Evolutionary conservation across 352 stramenopile species (phyloP), one percentile per base, ranked within the genome.

Genomic region (Globisporangium camurandrum): DNA sequence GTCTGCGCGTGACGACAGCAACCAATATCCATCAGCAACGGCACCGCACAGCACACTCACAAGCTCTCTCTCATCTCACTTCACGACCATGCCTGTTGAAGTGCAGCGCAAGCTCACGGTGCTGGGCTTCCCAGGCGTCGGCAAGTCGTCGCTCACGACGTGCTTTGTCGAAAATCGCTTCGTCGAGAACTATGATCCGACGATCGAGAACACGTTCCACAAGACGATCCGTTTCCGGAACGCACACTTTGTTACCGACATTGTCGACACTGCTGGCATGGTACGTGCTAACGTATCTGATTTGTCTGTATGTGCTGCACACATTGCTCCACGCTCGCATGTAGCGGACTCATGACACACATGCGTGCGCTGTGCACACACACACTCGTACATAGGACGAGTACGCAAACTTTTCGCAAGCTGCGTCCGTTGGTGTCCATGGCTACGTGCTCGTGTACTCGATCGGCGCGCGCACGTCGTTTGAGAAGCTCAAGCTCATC

Each of bases 191-290:
- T 98, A 98, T 61, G 91, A 98, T 67, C 92, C 94, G 41, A 98
- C 94, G 6, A 98, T 98, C 61, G 94, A 98, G 69, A 97, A 95
- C 66, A 97, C 90, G 26, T 95, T 97, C 59, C 87, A 97, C 73
- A 98, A 97, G 75, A 98, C 86, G 9, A 97, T 98, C 48, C 84
- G 90, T 33, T 97, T 98, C 71, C 74, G 86, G n/a, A 96, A 96
- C 61, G 94, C 95, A 20, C 88, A 98, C 67, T 98, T 98, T 54
- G 84, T 95, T 30, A 98, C 92, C 23, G 94, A 98, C 62, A 98
- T 98, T 61, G 91, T 98, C 57, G 94, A 98, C 64, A 98, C 92
- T n/a, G 94, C 94, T 12, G 94, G 94, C 51, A 98, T 98, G 83
- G 83, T 93, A 62, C 23, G 66, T 38, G 3, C 9, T 19, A 10